A percentile compares a stretch with the other conserved stretches of the same genome.
Conservation (phyloP, 2,329 filamentous ascomycete species). For the Aspergillus ochraceus region DNA sequence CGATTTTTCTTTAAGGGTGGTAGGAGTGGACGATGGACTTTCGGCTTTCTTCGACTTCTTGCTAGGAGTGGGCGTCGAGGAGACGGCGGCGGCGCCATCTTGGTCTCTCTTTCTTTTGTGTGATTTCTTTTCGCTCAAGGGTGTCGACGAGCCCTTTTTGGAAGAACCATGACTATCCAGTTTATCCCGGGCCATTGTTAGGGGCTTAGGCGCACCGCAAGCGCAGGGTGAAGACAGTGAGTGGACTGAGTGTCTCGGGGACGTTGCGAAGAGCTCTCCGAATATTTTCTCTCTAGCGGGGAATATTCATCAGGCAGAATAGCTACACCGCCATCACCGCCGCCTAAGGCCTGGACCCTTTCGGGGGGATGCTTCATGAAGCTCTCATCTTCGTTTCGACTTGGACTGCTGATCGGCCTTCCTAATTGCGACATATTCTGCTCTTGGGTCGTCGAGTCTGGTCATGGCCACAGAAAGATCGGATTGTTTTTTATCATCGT, state of each 20-base stretch:
- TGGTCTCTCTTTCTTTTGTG: slow-evolving; percentile 37
- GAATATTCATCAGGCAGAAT: slow-evolving; percentile 29
- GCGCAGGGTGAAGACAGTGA: slow-evolving; percentile 6
- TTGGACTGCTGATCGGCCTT: not conserved
- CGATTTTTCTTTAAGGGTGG: slow-evolving; percentile 33
- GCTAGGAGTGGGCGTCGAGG: slow-evolving; percentile 31
- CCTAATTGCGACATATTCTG: not conserved
- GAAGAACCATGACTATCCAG: slow-evolving; percentile 51
- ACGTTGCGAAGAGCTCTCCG: slow-evolving; percentile 20
- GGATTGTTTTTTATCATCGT: not conserved
- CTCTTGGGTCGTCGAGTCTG: not conserved
- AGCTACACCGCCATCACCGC: slow-evolving; percentile 16
- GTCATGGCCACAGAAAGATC: slow-evolving; percentile 21
- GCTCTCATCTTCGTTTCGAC: slow-evolving; percentile 1
- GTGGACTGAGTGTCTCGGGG: slow-evolving; percentile 11
- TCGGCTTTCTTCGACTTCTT: slow-evolving; percentile 40
- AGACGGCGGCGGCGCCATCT: slow-evolving; percentile 24
- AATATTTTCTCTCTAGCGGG: slow-evolving; percentile 23
- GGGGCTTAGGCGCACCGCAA: slow-evolving; percentile 11
- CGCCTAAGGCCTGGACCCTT: slow-evolving; percentile 20
- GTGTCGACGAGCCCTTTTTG: slow-evolving; percentile 18
- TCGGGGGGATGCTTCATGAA: slow-evolving; percentile 4
- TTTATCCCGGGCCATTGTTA: slow-evolving; percentile 48
- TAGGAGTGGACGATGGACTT: slow-evolving; percentile 15
- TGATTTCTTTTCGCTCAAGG: slow-evolving; percentile 24